Base-by-base conservation (phyloP, 768 basidiomycete species). In the Rhizopogon rudus region DNA sequence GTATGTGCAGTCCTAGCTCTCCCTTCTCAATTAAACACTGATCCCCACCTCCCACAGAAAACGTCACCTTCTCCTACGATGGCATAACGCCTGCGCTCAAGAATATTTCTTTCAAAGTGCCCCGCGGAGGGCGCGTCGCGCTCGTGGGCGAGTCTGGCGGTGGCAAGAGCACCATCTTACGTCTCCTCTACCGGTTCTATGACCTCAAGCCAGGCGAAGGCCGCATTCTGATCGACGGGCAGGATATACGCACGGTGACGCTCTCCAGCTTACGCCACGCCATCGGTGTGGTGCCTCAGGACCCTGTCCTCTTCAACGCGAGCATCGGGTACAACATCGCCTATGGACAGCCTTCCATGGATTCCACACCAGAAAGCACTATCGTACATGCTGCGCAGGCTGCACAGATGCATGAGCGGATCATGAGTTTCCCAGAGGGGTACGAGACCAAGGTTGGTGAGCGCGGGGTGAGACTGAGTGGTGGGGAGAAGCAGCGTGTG, bases 371-470 rank as follows among this genome's bases (percentile, higher is more conserved):
- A 37, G 91, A 93, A 62, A 16, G 5, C 14, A 49, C 35, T 8
- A 86, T 95, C 51, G 83, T 91, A 62, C 75, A 77, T 33, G 92
- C 89, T 5, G 88, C 92, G 0, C 81, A 79, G 63, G 87, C 87
- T 35, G 92, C 92, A 3, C 88, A 91, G 64, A 87, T 97, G 78
- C 91, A 94, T 65, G 91, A 94, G 39, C 79, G 88, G 6, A 89
- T 97, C 62, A 68, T 86, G 71, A 75, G 77, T 41, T 95, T 95
- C 81, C 87, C 91, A 4, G 91, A 93, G 56, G 84, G 81, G 6
- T 95, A 94, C 66, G 80, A 89, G 33, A 95, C 93, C 20, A 83
- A 86, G 62, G 86, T 94, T 33, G 93, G 93, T n/a, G 93, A 95
- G 71, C 78, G 93, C 22, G 93, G 93, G 17, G 82, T 94, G 16